Evolutionary conservation across 768 basidiomycete genomes (phyloP).

Genomic region (Serendipita indica): DNA sequence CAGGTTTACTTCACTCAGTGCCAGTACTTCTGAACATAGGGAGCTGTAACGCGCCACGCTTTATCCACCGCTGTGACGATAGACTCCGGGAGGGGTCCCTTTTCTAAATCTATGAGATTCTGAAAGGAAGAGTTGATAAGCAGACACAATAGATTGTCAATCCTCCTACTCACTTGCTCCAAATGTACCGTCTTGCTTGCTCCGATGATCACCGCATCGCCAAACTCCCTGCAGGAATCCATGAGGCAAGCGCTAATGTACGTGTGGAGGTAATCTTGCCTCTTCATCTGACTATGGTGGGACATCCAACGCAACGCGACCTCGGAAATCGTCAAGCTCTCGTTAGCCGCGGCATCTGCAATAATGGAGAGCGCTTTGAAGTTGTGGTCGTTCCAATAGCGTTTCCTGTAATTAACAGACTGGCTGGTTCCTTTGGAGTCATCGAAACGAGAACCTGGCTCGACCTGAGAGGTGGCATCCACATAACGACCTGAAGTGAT

Average conservation of each 20-base stretch:
- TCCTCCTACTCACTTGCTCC: constrained; percentile 27
- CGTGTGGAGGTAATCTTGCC: constrained; percentile 4
- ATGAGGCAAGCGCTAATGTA: background rate
- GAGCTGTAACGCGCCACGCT: constrained; percentile 1
- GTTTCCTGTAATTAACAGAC: constrained; percentile 28
- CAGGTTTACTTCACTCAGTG: background rate
- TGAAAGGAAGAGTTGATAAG: constrained; percentile 13
- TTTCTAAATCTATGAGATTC: constrained; percentile 39
- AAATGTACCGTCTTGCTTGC: constrained; percentile 44
- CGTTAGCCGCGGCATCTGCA: constrained; percentile 26
- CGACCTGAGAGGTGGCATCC: constrained; percentile 22
- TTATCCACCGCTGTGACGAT: constrained; percentile 24
- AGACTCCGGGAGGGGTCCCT: constrained; percentile 36
- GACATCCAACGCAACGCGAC: constrained; percentile 34
- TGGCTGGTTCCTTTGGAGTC: constrained; percentile 33
- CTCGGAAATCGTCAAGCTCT: constrained; percentile 24
- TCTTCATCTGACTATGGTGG: constrained; percentile 34
- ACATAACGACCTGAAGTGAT: constrained; percentile 15
- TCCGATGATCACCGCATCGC: constrained; percentile 46
- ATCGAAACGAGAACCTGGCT: constrained; percentile 45
- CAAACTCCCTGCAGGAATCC: constrained; percentile 23
- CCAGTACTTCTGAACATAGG: constrained; percentile 8
- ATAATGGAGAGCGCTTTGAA: constrained; percentile 36
- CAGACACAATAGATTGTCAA: background rate
- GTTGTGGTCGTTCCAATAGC: constrained; percentile 41